Percentiles rank a stretch among this genome's conserved stretches.
Conservation (phyloP, 192 early-diverging fungal species). For the Dissophora globulifera region DNA sequence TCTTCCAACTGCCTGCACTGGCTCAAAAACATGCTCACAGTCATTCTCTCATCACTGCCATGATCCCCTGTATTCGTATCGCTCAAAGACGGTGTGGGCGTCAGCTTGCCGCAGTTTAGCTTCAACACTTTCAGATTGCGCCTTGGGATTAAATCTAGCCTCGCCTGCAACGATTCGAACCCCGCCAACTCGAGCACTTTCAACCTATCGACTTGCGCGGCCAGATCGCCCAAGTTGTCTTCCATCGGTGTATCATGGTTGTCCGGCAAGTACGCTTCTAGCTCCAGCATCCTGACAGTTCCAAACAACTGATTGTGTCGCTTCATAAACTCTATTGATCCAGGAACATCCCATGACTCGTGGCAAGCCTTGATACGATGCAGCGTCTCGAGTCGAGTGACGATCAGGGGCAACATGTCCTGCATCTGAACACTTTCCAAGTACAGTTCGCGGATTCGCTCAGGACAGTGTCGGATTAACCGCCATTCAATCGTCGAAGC, state of each 20-base stretch:
- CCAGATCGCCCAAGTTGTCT: constrained; percentile 14
- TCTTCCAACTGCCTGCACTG: constrained; percentile 42
- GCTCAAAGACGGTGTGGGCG: not conserved
- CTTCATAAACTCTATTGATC: constrained; percentile 39
- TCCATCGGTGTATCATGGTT: constrained; percentile 31
- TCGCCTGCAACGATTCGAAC: constrained; percentile 20
- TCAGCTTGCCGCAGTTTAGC: constrained; percentile 33
- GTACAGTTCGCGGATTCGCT: constrained; percentile 40
- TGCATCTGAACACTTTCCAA: constrained; percentile 45
- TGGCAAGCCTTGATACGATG: constrained; percentile 43
- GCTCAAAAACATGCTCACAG: constrained; percentile 29
- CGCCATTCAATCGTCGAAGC: constrained; percentile 28
- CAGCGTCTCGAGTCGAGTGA: constrained; percentile 4
- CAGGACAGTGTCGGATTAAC: constrained; percentile 30
- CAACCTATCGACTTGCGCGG: constrained; percentile 28
- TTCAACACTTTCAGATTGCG: constrained; percentile 27
- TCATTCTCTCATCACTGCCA: constrained; percentile 16
- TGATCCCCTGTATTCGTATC: not conserved
- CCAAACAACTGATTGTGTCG: constrained; percentile 40
- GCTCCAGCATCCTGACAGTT: constrained; percentile 39
- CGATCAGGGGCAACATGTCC: constrained; percentile 22
- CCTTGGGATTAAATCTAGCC: constrained; percentile 19
- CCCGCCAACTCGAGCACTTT: constrained; percentile 33
- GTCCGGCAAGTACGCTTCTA: constrained; percentile 37
- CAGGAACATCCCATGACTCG: constrained; percentile 31